Evolutionary conservation across 163 green algal genomes (phyloP).

Genomic region (Volvox carteri): DNA sequence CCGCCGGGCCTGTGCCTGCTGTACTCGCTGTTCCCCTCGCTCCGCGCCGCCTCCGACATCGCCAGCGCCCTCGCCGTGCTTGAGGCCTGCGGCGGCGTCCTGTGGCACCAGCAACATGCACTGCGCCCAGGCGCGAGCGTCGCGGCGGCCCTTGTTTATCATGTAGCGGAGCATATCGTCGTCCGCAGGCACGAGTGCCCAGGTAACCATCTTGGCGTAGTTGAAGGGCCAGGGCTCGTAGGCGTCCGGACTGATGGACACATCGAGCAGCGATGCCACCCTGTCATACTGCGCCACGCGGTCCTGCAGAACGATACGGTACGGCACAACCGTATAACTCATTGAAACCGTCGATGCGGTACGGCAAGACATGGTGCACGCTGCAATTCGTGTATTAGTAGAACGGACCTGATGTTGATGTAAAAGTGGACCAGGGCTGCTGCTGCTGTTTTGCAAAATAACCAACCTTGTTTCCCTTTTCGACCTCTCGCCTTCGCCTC

Average conservation of each 20-base stretch:
- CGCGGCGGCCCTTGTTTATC: conserved; percentile 50
- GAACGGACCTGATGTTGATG: too few relatives aligned
- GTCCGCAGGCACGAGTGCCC: conserved; percentile 53
- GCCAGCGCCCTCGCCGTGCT: conserved; percentile 42
- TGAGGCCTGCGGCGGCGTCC: conserved; percentile 5
- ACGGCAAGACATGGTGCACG: too few relatives aligned
- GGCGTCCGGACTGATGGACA: conserved; percentile 54
- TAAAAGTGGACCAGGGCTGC: too few relatives aligned
- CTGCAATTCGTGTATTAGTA: too few relatives aligned
- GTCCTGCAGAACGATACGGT: conserved; percentile 5
- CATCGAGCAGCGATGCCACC: conserved; percentile 54
- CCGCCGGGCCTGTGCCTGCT: neutral
- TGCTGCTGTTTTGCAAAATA: too few relatives aligned
- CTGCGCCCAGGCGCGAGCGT: conserved; percentile 53
- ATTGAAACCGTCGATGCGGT: too few relatives aligned
- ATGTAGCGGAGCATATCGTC: conserved; percentile 57
- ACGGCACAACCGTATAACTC: too few relatives aligned
- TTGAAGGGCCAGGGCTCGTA: conserved; percentile 52
- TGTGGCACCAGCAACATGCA: conserved; percentile 43
- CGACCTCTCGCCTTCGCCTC: too few relatives aligned
- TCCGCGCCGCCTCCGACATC: conserved; percentile 34
- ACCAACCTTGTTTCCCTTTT: too few relatives aligned
- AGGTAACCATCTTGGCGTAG: conserved; percentile 53
- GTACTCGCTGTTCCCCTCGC: conserved; percentile 6
- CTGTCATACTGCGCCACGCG: conserved; percentile 35